phyloP scores from a whole-genome alignment of 2,329 filamentous ascomycete species.

The Colletotrichum gloeosporioides region DNA sequence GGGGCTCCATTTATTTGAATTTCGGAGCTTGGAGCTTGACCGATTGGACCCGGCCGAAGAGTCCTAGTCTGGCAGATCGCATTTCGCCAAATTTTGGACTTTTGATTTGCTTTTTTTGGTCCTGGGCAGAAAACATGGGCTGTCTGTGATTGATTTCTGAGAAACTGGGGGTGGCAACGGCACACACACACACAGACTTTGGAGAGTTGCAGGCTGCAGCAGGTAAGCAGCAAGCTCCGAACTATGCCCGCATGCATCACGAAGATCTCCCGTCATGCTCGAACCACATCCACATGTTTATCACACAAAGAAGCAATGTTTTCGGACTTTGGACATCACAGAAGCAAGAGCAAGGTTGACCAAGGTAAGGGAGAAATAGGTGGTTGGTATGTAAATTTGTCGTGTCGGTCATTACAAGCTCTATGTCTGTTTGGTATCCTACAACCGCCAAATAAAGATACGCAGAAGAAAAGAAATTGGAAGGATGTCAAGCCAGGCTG shows the following conservation, averaged over 20 bases:
- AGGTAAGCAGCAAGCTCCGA: background rate
- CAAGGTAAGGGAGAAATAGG: background rate
- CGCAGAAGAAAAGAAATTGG: background rate
- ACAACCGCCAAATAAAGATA: background rate
- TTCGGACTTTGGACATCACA: background rate
- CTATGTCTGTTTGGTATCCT: slow-evolving; percentile 13
- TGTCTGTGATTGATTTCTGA: background rate
- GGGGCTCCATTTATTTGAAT: background rate
- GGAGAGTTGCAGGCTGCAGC: background rate
- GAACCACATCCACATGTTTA: background rate
- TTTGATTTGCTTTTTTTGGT: background rate
- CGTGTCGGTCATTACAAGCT: slow-evolving; percentile 15
- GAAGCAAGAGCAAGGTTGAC: background rate
- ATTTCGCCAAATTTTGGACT: background rate
- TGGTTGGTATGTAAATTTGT: background rate
- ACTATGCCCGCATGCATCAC: background rate
- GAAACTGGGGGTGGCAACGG: background rate
- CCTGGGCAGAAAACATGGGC: background rate
- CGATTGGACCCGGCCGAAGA: background rate
- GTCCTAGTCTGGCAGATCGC: background rate
- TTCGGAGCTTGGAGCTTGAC: background rate
- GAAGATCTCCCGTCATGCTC: background rate
- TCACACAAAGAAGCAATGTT: background rate
- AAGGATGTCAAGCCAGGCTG: background rate
- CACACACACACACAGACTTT: background rate